Conservation (phyloP, 2,329 filamentous ascomycete species). For the Amesomyces nigricolor region DNA sequence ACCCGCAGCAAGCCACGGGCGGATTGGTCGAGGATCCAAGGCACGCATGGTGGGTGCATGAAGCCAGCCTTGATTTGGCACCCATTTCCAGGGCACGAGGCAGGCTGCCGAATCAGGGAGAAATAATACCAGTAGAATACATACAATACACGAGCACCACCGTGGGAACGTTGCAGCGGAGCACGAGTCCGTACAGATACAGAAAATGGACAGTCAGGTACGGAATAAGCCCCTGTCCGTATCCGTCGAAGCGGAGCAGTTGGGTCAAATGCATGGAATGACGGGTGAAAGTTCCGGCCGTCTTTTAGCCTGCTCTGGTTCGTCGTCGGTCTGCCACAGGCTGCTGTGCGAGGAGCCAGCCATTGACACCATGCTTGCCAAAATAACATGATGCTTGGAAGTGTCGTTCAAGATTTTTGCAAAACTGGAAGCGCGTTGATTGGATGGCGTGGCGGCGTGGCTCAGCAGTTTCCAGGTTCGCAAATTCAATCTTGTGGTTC, state of each 20-base stretch:
- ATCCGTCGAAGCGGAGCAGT: too few species aligned
- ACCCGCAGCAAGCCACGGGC: too few species aligned
- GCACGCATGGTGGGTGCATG: background rate
- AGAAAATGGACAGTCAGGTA: background rate
- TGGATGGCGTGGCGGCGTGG: background rate
- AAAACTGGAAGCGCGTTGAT: too few species aligned
- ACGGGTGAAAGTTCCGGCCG: constrained; percentile 7
- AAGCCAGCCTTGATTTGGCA: background rate
- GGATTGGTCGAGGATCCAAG: background rate
- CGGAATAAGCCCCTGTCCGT: too few species aligned
- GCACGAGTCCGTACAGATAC: background rate
- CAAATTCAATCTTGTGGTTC: background rate
- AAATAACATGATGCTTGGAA: too few species aligned
- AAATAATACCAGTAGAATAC: background rate
- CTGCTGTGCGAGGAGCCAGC: too few species aligned
- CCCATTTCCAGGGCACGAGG: background rate
- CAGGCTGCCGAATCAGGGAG: background rate
- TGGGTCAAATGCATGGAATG: background rate
- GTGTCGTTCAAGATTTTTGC: too few species aligned
- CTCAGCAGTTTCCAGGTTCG: background rate
- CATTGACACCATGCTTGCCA: background rate
- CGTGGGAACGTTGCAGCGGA: background rate
- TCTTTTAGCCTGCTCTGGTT: constrained; percentile 6
- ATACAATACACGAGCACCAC: too few species aligned
- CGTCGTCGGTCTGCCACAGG: background rate